Evolutionary conservation across 2,329 filamentous ascomycete species (phyloP).

Genomic region (Aspergillus texensis): DNA sequence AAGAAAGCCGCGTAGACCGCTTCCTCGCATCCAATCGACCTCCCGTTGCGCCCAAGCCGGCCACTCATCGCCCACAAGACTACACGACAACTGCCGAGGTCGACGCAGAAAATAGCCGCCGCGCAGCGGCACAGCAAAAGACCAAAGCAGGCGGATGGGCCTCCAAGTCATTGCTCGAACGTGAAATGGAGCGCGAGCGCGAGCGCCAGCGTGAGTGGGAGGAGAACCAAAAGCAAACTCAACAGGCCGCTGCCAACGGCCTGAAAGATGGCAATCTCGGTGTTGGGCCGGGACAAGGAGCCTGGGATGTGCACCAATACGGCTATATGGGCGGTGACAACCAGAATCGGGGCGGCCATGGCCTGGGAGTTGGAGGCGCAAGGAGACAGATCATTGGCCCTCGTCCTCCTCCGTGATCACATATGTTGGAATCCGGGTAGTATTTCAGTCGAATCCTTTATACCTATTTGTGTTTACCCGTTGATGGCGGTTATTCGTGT

Average conservation of each 20-base stretch:
- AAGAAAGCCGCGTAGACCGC: conserved; percentile 55
- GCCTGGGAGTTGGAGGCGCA: conserved; percentile 57
- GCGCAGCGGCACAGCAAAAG: conserved; percentile 57
- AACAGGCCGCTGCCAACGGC: conserved; percentile 49
- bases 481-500: neutral
- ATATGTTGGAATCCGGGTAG: neutral
- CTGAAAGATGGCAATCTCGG: conserved; percentile 45
- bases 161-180: conserved; percentile 64
- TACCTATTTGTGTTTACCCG: neutral
- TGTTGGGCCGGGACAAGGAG: conserved; percentile 51
- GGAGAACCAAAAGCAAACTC: conserved; percentile 57
- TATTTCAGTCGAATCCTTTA: neutral
- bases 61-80: conserved; percentile 47
- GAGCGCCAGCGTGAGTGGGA: conserved; percentile 68
- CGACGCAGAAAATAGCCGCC: conserved; percentile 58
- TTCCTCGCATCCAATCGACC: conserved; percentile 59
- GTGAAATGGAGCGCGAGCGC: conserved; percentile 69
- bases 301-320: conserved; percentile 68
- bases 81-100: conserved; percentile 58
- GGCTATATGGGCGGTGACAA: conserved; percentile 65
- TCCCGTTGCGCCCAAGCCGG: conserved; percentile 43
- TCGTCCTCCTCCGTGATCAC: conserved; percentile 48
- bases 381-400: conserved; percentile 67
- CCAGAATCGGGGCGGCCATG: conserved; percentile 57
- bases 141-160: conserved; percentile 64